Percentiles rank a stretch among this genome's conserved stretches.
These are phyloP conservation scores for Phytophthora fragariae DNA, from an alignment of 352 stramenopile species.

Conservation along the genomic window DNA sequence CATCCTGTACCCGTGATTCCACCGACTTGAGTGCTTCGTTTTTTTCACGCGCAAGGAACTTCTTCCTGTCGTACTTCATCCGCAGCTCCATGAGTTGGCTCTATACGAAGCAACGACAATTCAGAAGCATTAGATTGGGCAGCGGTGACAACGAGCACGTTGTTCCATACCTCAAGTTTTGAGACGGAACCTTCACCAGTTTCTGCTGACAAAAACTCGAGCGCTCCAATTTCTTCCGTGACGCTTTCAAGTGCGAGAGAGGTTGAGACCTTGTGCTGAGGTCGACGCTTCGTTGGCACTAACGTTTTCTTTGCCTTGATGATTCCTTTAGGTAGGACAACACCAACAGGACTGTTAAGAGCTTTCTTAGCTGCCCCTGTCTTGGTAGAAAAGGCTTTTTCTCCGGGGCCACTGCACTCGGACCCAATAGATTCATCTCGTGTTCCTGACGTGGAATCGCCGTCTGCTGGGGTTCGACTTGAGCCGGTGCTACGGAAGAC, in stretches of 20 bases:
- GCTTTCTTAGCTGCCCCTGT: constrained; percentile 26
- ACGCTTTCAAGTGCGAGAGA: constrained; percentile 25
- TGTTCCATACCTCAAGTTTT: constrained; percentile 55
- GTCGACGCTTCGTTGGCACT: constrained; percentile 23
- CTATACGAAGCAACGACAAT: constrained; percentile 37
- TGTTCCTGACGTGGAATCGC: constrained; percentile 7
- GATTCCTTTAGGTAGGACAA: constrained; percentile 33
- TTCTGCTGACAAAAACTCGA: constrained; percentile 74
- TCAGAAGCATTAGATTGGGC: constrained; percentile 29
- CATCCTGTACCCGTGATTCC: constrained; percentile 71
- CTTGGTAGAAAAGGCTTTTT: constrained; percentile 14
- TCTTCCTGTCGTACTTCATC: constrained; percentile 77
- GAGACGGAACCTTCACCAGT: constrained; percentile 65
- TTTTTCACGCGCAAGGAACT: constrained; percentile 70
- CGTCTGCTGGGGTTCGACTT: constrained; percentile 10
- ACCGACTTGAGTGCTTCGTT: constrained; percentile 52
- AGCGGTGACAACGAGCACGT: background rate
- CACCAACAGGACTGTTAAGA: constrained; percentile 4
- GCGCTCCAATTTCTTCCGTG: constrained; percentile 53
- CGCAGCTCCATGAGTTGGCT: constrained; percentile 74
- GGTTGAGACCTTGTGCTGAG: constrained; percentile 12
- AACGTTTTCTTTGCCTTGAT: constrained; percentile 28
- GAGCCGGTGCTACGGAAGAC: constrained; percentile 54
- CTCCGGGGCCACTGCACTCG: constrained; percentile 1
- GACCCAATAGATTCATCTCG: constrained; percentile 9